Percentiles rank a stretch among this genome's conserved stretches.
Conservation (phyloP, 2,329 filamentous ascomycete genomes). For the Hymenoscyphus scutula region DNA sequence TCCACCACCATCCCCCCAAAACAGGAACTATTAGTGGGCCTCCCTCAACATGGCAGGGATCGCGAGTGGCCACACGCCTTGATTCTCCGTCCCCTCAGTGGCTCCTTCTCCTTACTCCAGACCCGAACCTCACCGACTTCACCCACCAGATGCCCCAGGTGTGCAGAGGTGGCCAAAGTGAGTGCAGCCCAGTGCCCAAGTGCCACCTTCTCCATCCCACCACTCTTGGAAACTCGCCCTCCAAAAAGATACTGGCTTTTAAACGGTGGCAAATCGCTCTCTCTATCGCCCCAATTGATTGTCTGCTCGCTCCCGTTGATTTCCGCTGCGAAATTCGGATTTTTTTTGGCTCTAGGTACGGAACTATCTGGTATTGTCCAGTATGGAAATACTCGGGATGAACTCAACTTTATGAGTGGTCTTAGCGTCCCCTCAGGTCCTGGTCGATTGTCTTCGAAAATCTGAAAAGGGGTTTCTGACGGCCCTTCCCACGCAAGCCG, state of each 20-base stretch:
- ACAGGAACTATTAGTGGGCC: background rate
- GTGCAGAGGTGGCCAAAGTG: too few relatives aligned
- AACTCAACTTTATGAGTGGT: background rate
- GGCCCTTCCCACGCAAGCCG: background rate
- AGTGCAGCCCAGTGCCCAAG: too few relatives aligned
- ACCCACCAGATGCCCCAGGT: background rate
- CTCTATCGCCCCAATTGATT: conserved; percentile 22
- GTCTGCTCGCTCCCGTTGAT: background rate
- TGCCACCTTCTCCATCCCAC: background rate
- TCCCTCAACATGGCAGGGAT: background rate
- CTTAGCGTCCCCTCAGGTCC: background rate
- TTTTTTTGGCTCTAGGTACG: background rate
- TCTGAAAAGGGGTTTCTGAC: background rate
- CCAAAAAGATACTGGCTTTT: background rate
- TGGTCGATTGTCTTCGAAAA: background rate
- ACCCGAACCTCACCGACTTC: background rate
- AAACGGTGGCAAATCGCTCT: conserved; percentile 21
- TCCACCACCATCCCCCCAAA: background rate
- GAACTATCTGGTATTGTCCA: too few relatives aligned
- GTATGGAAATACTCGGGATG: too few relatives aligned
- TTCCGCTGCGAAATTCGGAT: background rate
- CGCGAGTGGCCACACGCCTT: too few relatives aligned
- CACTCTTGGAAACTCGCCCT: background rate
- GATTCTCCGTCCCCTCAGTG: background rate
- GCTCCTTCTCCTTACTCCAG: background rate